Percentiles rank a stretch among this genome's conserved stretches.
Evolutionary conservation across 345 rosid species (phyloP).

Genomic region (Lenwebbia sp.): DNA sequence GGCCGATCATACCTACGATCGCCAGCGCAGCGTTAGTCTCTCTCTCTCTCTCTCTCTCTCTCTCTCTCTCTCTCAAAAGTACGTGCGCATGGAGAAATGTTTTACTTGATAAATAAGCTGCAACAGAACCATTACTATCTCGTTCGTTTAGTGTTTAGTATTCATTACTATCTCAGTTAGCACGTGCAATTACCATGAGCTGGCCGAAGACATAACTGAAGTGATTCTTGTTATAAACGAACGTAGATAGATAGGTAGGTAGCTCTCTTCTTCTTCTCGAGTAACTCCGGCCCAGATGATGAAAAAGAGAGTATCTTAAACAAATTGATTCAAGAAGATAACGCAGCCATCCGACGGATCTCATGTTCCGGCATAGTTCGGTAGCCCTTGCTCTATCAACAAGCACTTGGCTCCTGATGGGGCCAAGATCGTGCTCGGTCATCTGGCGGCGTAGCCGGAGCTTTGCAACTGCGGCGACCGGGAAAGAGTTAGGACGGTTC

Average conservation of each 20-base stretch:
- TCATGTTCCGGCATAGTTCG: neutral
- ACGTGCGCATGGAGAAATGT: neutral
- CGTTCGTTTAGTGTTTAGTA: neutral
- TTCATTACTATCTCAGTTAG: neutral
- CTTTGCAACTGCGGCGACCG: neutral
- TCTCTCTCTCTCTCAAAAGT: too few relatives aligned
- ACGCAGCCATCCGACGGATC: neutral
- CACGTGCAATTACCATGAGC: neutral
- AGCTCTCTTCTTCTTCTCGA: neutral
- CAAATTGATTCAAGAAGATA: neutral
- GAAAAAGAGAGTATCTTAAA: neutral
- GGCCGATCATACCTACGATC: neutral
- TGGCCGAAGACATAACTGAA: neutral
- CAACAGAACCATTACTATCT: neutral
- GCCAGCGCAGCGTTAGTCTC: slow-evolving; percentile 14
- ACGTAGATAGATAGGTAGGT: neutral
- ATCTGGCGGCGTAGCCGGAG: neutral
- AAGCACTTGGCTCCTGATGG: neutral
- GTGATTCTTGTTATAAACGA: neutral
- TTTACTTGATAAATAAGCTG: neutral
- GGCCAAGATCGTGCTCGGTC: neutral
- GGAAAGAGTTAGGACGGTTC: neutral
- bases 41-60: neutral
- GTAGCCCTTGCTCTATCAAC: neutral
- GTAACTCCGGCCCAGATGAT: neutral